phyloP scores from a whole-genome alignment of 306 rosid species.

The Lathyrus sativus region DNA sequence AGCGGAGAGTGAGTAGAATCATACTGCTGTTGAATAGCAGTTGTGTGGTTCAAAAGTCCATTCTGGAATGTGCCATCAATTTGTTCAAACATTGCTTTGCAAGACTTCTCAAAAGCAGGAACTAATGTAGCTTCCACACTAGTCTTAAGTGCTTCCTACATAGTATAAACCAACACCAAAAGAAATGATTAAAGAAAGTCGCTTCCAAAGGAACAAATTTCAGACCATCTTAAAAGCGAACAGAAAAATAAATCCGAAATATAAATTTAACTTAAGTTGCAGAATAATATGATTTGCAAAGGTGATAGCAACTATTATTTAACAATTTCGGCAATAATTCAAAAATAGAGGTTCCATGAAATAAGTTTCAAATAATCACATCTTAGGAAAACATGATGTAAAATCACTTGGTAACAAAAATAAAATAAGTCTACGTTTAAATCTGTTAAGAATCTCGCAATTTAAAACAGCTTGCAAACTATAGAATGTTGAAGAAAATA shows the following conservation, averaged over 20 bases:
- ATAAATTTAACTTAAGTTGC: constrained; percentile 23
- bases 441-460: too few relatives aligned
- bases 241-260: constrained; percentile 23
- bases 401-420: too few relatives aligned
- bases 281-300: too few relatives aligned
- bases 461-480: too few relatives aligned
- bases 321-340: background rate
- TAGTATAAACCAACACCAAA: constrained; percentile 25
- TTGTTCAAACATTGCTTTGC: constrained; percentile 72
- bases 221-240: constrained; percentile 26
- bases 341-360: constrained; percentile 14
- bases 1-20: constrained; percentile 70
- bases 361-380: background rate
- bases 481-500: too few relatives aligned
- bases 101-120: constrained; percentile 70
- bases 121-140: constrained; percentile 63
- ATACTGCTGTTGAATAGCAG: constrained; percentile 64
- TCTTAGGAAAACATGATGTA: too few relatives aligned
- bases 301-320: too few relatives aligned
- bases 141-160: constrained; percentile 66
- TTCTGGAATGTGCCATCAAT: constrained; percentile 64
- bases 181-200: constrained; percentile 35
- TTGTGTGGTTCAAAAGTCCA: constrained; percentile 54
- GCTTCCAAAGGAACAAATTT: constrained; percentile 13
- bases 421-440: too few relatives aligned